phyloP scores from a whole-genome alignment of 257 asterid species.

The Datura wrightii region DNA sequence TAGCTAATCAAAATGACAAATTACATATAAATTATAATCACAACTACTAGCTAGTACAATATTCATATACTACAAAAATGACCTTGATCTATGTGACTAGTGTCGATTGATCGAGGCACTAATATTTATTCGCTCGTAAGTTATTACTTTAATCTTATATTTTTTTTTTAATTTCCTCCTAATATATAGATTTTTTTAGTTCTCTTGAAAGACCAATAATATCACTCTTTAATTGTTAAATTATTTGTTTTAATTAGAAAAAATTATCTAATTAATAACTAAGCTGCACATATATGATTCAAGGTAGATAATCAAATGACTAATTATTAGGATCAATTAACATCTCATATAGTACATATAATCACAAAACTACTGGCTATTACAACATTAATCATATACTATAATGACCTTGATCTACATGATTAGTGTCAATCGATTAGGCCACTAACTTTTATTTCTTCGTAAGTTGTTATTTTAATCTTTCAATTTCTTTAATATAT shows the following conservation, averaged over 20 bases:
- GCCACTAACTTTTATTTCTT: not conserved
- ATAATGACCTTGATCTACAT: constrained; percentile 24
- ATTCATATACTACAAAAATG: not conserved
- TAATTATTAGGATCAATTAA: constrained; percentile 20
- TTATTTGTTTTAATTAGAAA: not conserved
- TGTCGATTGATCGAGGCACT: not conserved
- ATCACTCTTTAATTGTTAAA: not conserved
- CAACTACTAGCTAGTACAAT: constrained; percentile 10
- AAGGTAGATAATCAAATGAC: not conserved
- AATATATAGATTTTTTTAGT: not conserved
- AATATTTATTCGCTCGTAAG: not conserved
- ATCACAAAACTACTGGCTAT: not conserved
- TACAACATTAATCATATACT: constrained; percentile 23
- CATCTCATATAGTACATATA: not conserved
- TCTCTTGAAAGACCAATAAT: not conserved
- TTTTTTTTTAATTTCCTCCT: not conserved
- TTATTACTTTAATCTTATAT: not conserved
- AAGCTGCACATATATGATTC: not conserved
- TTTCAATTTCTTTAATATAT: not conserved
- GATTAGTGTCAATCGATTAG: constrained; percentile 19
- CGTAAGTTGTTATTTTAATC: not conserved
- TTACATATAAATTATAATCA: not conserved
- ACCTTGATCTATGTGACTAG: not conserved
- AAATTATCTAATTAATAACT: not conserved
- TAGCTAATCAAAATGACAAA: not conserved